A percentile compares a stretch with the other conserved stretches of the same genome.
phyloP scores from a whole-genome alignment of 2,329 filamentous ascomycete species.

The Sporothrix brasiliensis region DNA sequence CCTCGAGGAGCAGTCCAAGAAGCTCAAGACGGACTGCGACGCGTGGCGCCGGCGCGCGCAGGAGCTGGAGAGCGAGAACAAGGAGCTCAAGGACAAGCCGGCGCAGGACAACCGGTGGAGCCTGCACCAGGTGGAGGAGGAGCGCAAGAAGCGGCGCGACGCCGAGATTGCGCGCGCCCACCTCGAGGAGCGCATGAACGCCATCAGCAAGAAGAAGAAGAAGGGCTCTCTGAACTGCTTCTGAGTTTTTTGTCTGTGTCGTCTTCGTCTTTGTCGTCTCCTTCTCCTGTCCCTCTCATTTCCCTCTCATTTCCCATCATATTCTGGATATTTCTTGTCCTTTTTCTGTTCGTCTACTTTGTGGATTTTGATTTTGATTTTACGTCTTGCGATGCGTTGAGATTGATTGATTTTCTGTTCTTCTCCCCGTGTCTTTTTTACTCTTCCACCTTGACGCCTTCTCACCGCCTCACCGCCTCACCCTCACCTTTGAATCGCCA shows the following conservation, averaged over 20 bases:
- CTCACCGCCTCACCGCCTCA: background rate
- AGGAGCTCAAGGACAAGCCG: conserved; percentile 62
- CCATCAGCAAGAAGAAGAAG: conserved; percentile 90
- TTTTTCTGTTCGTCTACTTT: background rate
- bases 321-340: background rate
- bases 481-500: background rate
- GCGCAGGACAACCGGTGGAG: conserved; percentile 64
- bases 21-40: conserved; percentile 87
- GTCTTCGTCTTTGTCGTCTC: background rate
- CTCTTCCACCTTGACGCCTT: too few relatives aligned
- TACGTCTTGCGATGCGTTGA: conserved; percentile 27
- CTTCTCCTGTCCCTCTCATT: conserved; percentile 2
- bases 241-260: conserved; percentile 51
- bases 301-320: background rate
- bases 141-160: conserved; percentile 86
- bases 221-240: conserved; percentile 97
- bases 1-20: conserved; percentile 87
- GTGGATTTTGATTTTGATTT: conserved; percentile 24
- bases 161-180: conserved; percentile 87
- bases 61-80: conserved; percentile 72
- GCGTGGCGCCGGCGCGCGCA: conserved; percentile 84
- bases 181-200: conserved; percentile 92
- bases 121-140: conserved; percentile 92
- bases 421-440: background rate
- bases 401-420: background rate